Evolutionary conservation across 495 filamentous ascomycete species (phyloP).

Genomic region (Penicillium argentinense): DNA sequence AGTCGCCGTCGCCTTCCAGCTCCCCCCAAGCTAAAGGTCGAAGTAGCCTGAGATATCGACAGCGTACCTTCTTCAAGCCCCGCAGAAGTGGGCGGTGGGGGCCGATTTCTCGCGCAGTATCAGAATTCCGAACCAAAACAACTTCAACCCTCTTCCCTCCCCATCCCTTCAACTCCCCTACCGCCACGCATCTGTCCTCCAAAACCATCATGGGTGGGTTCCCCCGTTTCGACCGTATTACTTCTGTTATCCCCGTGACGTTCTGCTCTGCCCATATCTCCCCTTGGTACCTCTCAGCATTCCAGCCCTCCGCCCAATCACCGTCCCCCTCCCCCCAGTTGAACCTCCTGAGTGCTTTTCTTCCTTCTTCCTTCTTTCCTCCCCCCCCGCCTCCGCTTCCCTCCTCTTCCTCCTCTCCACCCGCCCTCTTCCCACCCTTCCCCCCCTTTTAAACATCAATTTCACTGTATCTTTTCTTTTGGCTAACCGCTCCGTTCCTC

Average conservation of each 20-base stretch:
- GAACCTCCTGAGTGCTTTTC: constrained; percentile 29
- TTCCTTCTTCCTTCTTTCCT: constrained; percentile 21
- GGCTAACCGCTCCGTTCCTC: constrained; percentile 21
- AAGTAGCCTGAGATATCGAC: too few relatives aligned
- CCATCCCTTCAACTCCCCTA: constrained; percentile 12
- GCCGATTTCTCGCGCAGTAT: constrained; percentile 7
- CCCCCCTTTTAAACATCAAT: constrained; percentile 14
- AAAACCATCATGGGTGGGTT: constrained; percentile 29
- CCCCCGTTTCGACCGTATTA: constrained; percentile 23
- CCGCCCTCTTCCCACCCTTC: constrained; percentile 6
- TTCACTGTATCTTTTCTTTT: constrained; percentile 25
- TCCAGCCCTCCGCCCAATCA: constrained; percentile 24
- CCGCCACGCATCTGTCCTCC: constrained; percentile 2
- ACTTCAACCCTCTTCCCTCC: constrained; percentile 30
- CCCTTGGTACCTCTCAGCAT: constrained; percentile 27
- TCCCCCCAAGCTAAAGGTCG: too few relatives aligned
- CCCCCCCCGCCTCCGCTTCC: constrained; percentile 24
- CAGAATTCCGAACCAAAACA: constrained; percentile 5
- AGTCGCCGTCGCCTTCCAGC: too few relatives aligned
- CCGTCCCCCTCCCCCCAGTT: constrained; percentile 12
- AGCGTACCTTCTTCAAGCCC: too few relatives aligned
- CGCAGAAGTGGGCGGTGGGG: constrained; percentile 13
- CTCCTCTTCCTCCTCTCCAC: constrained; percentile 10
- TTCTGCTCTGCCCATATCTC: constrained; percentile 14
- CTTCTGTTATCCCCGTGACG: constrained; percentile 6